Base-by-base conservation (phyloP, 768 basidiomycete species). In the Cyathus striatus region DNA sequence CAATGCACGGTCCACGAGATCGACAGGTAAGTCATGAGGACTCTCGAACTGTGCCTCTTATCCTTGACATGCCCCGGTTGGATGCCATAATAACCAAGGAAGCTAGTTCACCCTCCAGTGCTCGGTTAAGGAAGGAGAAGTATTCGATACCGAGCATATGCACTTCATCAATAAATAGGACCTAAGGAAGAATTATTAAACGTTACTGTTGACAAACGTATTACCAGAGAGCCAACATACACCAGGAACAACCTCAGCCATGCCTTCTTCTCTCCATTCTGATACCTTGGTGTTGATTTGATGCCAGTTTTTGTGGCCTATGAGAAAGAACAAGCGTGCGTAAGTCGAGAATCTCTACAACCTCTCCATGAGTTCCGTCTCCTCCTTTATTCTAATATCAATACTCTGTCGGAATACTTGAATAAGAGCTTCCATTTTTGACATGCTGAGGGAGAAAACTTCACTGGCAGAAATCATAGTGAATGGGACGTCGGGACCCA, bases 111-210 rank as follows among this genome's bases (percentile, higher is more conserved):
- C 84, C 83, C 60, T 99, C 95, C 38, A 99, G 73, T 2, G 95
- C 95, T 24, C 95, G 82, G 62, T 99, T 99, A 46, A 99, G 73
- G 76, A 94, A 99, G 5, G 94, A 96, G 73, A 98, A 98, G 59
- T 94, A 97, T 61, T 98, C 95, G 49, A 99, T 97, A 62, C 98
- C 95, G 51, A 99, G 83, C 95, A 99, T 99, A 73, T 98, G 95
- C 10, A 97, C 95, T 67, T 97, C 95, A 64, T 98, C 95, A 53
- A 97, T 96, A 72, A 97, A 97, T 10, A 96, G 72, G n/a, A 96
- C 90, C 90, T 94, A 53, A 27, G 32, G 41, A 34, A 36, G n/a
- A 32, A 20, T 20, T 13, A 10, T 13, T 42, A 44, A 21, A 13
- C 27, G 14, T 4, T 30, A 9, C 42, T 41, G 22, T n/a, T n/a